These are phyloP conservation scores for Triangularia verruculosa DNA, from an alignment of 2,329 filamentous ascomycete genomes.

Conservation along the genomic window DNA sequence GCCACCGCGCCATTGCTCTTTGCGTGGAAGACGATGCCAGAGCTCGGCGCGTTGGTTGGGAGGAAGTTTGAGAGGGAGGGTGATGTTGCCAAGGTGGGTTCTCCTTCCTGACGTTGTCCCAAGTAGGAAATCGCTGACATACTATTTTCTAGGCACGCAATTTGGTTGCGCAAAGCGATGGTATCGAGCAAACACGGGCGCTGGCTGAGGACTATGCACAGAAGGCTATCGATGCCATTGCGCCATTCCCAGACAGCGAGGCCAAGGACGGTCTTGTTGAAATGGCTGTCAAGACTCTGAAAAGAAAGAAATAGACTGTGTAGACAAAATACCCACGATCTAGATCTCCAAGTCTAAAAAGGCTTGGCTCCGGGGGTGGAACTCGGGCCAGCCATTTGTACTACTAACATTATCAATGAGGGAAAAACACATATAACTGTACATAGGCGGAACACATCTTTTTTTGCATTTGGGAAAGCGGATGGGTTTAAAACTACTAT, in stretches of 20 bases:
- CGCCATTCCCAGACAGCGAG: constrained; percentile 84
- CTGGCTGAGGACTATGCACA: constrained; percentile 89
- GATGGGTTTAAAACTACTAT: background rate
- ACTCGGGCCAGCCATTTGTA: background rate
- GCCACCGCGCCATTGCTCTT: constrained; percentile 93
- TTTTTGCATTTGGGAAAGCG: background rate
- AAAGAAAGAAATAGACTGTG: constrained; percentile 72
- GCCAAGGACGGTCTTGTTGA: constrained; percentile 88
- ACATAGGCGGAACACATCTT: background rate
- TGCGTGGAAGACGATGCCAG: constrained; percentile 86
- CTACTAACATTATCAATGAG: background rate
- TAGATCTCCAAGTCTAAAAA: constrained; percentile 2
- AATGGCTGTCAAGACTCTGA: constrained; percentile 90
- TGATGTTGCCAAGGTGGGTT: constrained; percentile 76
- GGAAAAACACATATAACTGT: background rate
- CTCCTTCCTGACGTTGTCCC: background rate
- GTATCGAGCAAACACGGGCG: constrained; percentile 86
- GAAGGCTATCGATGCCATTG: constrained; percentile 81
- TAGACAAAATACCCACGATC: background rate
- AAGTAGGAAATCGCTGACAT: constrained; percentile 11
- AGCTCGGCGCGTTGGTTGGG: constrained; percentile 83
- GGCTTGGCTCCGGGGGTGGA: background rate
- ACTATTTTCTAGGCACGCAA: constrained; percentile 67
- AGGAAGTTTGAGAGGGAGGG: constrained; percentile 83
- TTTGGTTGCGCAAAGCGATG: constrained; percentile 77